Evolutionary conservation across 371 early-diverging fungal genomes (phyloP).

Genomic region (Syncephalastrum monosporum): DNA sequence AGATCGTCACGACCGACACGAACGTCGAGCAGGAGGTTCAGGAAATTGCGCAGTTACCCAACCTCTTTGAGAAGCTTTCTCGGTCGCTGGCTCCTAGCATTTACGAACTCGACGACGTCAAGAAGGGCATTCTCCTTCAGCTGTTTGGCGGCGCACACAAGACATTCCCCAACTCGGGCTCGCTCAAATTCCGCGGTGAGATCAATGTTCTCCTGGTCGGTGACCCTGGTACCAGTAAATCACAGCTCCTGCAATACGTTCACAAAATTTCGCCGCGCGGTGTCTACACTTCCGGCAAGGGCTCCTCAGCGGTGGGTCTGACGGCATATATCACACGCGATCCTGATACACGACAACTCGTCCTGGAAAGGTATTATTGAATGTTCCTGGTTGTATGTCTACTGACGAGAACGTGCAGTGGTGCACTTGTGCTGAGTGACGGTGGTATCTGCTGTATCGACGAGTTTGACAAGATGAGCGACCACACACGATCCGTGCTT

Average conservation of each 20-base stretch:
- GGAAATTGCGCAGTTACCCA: constrained; percentile 58
- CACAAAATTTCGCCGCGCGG: constrained; percentile 97
- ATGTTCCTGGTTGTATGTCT: not conserved
- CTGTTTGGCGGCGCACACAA: constrained; percentile 98
- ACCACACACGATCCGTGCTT: constrained; percentile 92
- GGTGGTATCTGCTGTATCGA: constrained; percentile 99
- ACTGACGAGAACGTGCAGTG: constrained; percentile 50
- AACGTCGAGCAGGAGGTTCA: constrained; percentile 66
- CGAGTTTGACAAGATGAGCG: constrained; percentile 99
- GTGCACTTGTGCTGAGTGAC: constrained; percentile 98
- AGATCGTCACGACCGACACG: constrained; percentile 54
- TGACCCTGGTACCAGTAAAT: constrained; percentile 99
- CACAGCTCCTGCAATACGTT: constrained; percentile 95
- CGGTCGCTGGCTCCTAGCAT: constrained; percentile 96
- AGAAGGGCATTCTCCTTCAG: constrained; percentile 97
- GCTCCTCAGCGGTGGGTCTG: constrained; percentile 98
- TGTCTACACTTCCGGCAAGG: constrained; percentile 99
- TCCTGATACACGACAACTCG: constrained; percentile 95
- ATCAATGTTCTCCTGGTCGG: constrained; percentile 98
- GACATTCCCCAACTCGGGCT: constrained; percentile 65
- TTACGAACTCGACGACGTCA: constrained; percentile 97
- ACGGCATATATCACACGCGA: constrained; percentile 99
- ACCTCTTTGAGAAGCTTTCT: constrained; percentile 81
- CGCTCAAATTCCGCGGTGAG: constrained; percentile 85
- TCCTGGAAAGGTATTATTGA: constrained; percentile 81